A percentile compares a stretch with the other conserved stretches of the same genome.
Conservation (phyloP, 192 early-diverging fungal genomes). For the Pilaira anomala region DNA sequence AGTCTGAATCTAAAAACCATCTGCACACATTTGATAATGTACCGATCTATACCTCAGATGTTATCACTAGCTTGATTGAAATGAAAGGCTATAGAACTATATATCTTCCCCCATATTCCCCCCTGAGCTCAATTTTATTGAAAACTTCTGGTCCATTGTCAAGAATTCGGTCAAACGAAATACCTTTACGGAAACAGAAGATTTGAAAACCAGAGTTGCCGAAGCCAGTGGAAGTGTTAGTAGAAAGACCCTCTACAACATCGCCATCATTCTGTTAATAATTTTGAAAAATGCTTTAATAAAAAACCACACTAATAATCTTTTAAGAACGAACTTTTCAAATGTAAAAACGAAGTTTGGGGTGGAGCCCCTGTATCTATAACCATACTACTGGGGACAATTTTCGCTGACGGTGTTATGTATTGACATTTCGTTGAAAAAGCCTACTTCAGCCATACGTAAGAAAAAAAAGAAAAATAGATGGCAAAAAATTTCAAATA, state of each 20-base stretch:
- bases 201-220: slow-evolving; percentile 12
- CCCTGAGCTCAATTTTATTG: slow-evolving; percentile 20
- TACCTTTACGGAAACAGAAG: slow-evolving; percentile 3
- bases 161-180: neutral
- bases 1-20: too few relatives aligned
- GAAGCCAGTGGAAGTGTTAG: slow-evolving; percentile 1
- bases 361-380: neutral
- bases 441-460: too few relatives aligned
- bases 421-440: too few relatives aligned
- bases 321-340: slow-evolving; percentile 1
- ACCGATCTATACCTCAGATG: slow-evolving; percentile 10
- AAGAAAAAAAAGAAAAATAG: too few relatives aligned
- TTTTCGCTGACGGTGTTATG: too few relatives aligned
- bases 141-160: slow-evolving; percentile 24
- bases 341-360: slow-evolving; percentile 11
- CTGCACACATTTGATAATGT: too few relatives aligned
- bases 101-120: slow-evolving; percentile 15
- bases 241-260: slow-evolving; percentile 9
- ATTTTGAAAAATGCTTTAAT: slow-evolving; percentile 10
- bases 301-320: slow-evolving; percentile 2
- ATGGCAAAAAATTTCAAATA: too few relatives aligned
- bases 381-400: too few relatives aligned
- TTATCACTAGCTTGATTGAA: slow-evolving; percentile 2
- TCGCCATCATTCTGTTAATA: slow-evolving; percentile 6
- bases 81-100: neutral